Conservation (phyloP, 2,329 filamentous ascomycete genomes). For the Cladosporium halotolerans region DNA sequence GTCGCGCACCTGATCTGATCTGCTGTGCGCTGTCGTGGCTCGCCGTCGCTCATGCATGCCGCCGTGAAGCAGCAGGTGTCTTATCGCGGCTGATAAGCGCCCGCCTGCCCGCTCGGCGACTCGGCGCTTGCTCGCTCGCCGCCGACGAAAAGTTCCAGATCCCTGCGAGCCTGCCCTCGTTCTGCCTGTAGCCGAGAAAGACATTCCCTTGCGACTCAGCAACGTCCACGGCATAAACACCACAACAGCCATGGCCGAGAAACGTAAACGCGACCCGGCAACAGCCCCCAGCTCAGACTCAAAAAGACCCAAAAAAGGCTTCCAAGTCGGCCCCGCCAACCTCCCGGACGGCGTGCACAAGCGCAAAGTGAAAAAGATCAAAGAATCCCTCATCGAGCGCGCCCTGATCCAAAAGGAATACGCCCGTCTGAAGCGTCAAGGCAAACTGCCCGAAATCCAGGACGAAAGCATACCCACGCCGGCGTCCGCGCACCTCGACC, state of each 20-base stretch:
- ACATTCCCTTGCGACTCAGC: background rate
- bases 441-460: conserved; percentile 19
- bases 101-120: background rate
- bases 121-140: background rate
- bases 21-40: too few relatives aligned
- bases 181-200: background rate
- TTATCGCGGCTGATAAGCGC: background rate
- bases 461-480: conserved; percentile 25
- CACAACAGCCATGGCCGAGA: conserved; percentile 4
- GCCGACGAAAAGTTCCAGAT: background rate
- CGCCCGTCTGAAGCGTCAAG: conserved; percentile 70
- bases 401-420: conserved; percentile 92
- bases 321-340: conserved; percentile 82
- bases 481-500: conserved; percentile 23
- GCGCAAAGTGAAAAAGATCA: conserved; percentile 90
- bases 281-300: background rate
- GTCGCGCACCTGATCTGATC: too few relatives aligned
- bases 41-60: too few relatives aligned
- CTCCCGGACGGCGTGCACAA: conserved; percentile 83
- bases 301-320: conserved; percentile 60
- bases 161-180: background rate
- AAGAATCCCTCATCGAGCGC: conserved; percentile 80
- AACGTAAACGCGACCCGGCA: conserved; percentile 9
- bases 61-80: background rate
- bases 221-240: background rate